Evolutionary conservation across 1,139 yeast genomes (phyloP).

Genomic region (Suhomyces maxii): DNA sequence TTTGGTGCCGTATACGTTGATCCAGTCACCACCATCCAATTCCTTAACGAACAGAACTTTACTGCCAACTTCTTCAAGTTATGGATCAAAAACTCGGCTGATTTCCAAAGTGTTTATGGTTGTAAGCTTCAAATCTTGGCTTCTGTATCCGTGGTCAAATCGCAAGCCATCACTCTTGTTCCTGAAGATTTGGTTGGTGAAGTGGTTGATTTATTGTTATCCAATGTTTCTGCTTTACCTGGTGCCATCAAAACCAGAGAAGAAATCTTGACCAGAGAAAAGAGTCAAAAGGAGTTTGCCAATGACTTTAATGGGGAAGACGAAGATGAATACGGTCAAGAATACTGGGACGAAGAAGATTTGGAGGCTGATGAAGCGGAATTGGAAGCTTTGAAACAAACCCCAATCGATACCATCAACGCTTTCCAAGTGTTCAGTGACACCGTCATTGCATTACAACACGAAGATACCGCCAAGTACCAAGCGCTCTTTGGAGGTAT

Average conservation of each 20-base stretch:
- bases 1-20: slow-evolving; percentile 44
- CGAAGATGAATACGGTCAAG: slow-evolving; percentile 30
- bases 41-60: slow-evolving; percentile 40
- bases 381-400: slow-evolving; percentile 53
- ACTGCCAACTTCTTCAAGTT: slow-evolving; percentile 41
- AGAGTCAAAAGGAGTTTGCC: slow-evolving; percentile 25
- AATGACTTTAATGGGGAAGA: slow-evolving; percentile 28
- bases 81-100: slow-evolving; percentile 50
- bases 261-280: slow-evolving; percentile 41
- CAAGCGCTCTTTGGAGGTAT: slow-evolving; percentile 41
- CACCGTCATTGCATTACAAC: slow-evolving; percentile 27
- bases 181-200: slow-evolving; percentile 42
- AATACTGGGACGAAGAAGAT: slow-evolving; percentile 35
- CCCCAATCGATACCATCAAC: slow-evolving; percentile 51
- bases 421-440: slow-evolving; percentile 46
- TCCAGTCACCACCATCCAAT: slow-evolving; percentile 38
- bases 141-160: slow-evolving; percentile 29
- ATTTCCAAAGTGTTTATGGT: slow-evolving; percentile 57
- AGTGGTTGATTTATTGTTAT: slow-evolving; percentile 40
- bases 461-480: slow-evolving; percentile 33
- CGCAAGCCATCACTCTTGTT: slow-evolving; percentile 14
- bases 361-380: slow-evolving; percentile 54
- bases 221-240: slow-evolving; percentile 47
- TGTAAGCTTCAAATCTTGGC: slow-evolving; percentile 55
- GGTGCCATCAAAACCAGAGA: slow-evolving; percentile 48